Percentiles rank a stretch among this genome's conserved stretches.
These are phyloP conservation scores for Colletotrichum sp. DNA, from an alignment of 2,329 filamentous ascomycete species.

Conservation along the genomic window DNA sequence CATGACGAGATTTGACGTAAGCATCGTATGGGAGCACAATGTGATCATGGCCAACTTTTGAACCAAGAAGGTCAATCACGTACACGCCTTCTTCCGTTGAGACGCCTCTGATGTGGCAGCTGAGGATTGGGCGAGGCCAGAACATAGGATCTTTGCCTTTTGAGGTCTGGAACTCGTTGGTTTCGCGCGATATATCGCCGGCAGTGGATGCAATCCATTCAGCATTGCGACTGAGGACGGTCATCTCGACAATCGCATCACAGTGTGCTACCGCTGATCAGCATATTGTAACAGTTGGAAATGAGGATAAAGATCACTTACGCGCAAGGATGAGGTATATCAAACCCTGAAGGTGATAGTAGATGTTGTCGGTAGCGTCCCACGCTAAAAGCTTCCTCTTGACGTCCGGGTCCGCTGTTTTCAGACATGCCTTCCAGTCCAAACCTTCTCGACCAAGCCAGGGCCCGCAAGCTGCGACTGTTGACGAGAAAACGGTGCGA, in stretches of 20 bases:
- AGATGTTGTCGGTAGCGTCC: slow-evolving; percentile 13
- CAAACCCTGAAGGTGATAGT: slow-evolving; percentile 11
- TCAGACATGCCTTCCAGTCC: background rate
- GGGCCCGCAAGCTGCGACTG: background rate
- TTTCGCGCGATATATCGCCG: background rate
- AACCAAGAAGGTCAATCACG: slow-evolving; percentile 16
- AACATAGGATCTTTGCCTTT: slow-evolving; percentile 22
- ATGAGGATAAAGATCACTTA: background rate
- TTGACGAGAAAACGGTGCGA: background rate
- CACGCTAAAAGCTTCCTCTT: background rate
- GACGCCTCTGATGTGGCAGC: background rate
- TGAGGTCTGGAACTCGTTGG: background rate
- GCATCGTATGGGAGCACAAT: background rate
- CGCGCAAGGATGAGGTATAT: slow-evolving; percentile 1
- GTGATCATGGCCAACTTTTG: background rate
- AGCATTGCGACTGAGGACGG: slow-evolving; percentile 17
- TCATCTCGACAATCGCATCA: slow-evolving; percentile 8
- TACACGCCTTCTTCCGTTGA: background rate
- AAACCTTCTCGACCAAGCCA: slow-evolving; percentile 2
- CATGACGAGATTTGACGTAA: background rate
- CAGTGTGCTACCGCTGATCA: slow-evolving; percentile 3
- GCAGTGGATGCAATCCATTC: background rate
- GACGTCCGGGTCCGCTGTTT: background rate
- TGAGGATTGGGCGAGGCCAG: slow-evolving; percentile 21
- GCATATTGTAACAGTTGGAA: background rate